Base-by-base conservation (phyloP, 805 yeast genomes). In the Lipomyces orientalis region DNA sequence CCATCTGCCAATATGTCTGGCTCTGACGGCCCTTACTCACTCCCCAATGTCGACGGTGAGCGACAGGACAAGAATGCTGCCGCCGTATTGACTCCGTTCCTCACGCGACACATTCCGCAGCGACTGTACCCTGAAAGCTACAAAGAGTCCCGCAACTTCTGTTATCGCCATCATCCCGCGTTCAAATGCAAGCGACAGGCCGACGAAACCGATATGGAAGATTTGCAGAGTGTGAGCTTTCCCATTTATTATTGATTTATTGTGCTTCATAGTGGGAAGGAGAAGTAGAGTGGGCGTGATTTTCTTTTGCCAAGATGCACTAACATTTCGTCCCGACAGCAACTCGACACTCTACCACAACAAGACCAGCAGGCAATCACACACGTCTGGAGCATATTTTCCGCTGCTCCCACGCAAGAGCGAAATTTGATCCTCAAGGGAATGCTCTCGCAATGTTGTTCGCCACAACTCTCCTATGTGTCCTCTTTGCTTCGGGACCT, bases 91-190 rank as follows among this genome's bases (percentile, higher is more conserved):
- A 52, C 72, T 16, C 64, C 63, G 31, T 69, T 51, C 57, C 71
- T 69, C 51, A 55, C 71, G 12, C 68, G 63, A 56, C 72, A 69
- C 61, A 69, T 69, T 29, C 71, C 72, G 29, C 56, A 54, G 51
- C 35, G 64, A 1, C 64, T 68, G 29, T 69, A 69, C 39, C 72
- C 72, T 39, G 72, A 69, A 35, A 62, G 67, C 58, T 43, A 67
- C 63, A 64, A 64, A 39, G 72, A 69, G 35, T 55, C 70, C 39
- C 67, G 70, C 61, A 56, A 84, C 71, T 94, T 86, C 79, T 94
- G 99, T 76, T 94, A 94, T 78, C 82, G 98, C 62, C 99, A 94
- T 78, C 91, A 94, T 75, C 98, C 98, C 2, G 93, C 91, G 64
- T 84, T 91, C 56, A 87, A 88, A 58, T 87, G 92, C 75, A 88